These are phyloP conservation scores for Cryptococcus amylolentus DNA, from an alignment of 1,284 basidiomycete genomes.

Conservation along the genomic window DNA sequence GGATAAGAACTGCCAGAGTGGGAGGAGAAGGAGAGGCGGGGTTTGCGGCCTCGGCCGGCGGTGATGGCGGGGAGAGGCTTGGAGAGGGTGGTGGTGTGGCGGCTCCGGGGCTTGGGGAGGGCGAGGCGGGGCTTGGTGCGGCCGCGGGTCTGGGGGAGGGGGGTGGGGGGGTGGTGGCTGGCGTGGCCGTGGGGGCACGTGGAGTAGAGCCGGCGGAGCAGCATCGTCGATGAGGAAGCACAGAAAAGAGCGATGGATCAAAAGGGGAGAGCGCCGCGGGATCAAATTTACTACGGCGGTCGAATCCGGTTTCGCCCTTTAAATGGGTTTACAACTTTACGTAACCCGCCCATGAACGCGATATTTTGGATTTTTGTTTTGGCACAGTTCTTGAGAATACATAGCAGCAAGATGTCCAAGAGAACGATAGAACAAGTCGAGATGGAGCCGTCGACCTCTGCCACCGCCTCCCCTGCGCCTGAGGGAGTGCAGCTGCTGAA, in stretches of 20 bases:
- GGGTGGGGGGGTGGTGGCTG: neutral
- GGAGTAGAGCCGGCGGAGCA: constrained; percentile 36
- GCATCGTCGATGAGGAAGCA: constrained; percentile 15
- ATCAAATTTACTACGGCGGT: neutral
- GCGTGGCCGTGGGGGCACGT: constrained; percentile 10
- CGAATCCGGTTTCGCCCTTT: neutral
- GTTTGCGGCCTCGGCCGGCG: neutral
- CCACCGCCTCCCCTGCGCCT: constrained; percentile 2
- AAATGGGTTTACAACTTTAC: no score
- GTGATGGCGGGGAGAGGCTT: neutral
- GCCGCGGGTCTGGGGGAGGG: constrained; percentile 9
- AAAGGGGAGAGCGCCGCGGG: neutral
- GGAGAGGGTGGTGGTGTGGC: neutral
- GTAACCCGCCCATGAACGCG: no score
- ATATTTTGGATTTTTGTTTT: no score
- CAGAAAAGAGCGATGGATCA: neutral
- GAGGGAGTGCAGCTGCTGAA: constrained; percentile 22
- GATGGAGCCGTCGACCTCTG: constrained; percentile 14
- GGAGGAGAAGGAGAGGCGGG: neutral
- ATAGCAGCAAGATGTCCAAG: constrained; percentile 26
- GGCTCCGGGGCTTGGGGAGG: neutral
- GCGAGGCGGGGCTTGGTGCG: constrained; percentile 10
- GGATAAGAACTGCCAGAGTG: neutral
- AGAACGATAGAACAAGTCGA: constrained; percentile 26
- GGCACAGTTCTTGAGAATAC: no score